Base-by-base conservation (phyloP, 2,329 filamentous ascomycete species). In the Trichoderma guizhouense region DNA sequence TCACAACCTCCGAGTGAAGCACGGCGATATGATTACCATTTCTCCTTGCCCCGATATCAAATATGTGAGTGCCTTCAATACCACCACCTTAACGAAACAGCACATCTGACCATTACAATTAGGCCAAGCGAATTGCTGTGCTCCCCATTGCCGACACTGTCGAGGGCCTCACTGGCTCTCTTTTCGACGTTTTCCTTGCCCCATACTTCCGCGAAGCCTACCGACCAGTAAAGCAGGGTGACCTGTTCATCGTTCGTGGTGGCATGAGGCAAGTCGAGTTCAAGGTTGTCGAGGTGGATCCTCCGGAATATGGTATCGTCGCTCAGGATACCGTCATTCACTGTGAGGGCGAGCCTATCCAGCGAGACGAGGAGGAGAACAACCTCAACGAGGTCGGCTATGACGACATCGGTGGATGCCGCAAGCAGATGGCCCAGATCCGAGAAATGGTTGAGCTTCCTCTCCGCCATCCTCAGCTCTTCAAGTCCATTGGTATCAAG, bases 401-500 rank as follows among this genome's bases (percentile, higher is more conserved):
- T 82, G 96, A 99, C 79, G 96, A 99, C 81, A 99, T 99, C 84
- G 96, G 96, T 89, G 96, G 96, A 77, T 98, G 96, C 89, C 90
- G 96, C 81, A 99, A 99, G 87, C 96, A 99, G 86, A 98, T 99
- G 96, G 96, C 96, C 75, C 96, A 99, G 87, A 97, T 99, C 79
- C 93, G 96, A 82, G 96, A 99, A 84, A 91, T 99, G 88, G 96
- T 99, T 76, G 96, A 99, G 88, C 88, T 99, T 77, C 96, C 96
- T 74, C 89, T 99, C 74, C 92, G 96, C 80, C 96, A 99, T 84
- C 96, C 96, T 73, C 96, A 98, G 84, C 92, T 99, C 65, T 99
- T 99, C 92, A 99, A 98, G 89, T 98, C 95, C 53, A 98, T 99
- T 80, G 96, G 96, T 90, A 98, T 99, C 87, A 99, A 99, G 90